These are phyloP conservation scores for Liriodendron chinense DNA, from an alignment of 164 flowering plant species.

Conservation along the genomic window DNA sequence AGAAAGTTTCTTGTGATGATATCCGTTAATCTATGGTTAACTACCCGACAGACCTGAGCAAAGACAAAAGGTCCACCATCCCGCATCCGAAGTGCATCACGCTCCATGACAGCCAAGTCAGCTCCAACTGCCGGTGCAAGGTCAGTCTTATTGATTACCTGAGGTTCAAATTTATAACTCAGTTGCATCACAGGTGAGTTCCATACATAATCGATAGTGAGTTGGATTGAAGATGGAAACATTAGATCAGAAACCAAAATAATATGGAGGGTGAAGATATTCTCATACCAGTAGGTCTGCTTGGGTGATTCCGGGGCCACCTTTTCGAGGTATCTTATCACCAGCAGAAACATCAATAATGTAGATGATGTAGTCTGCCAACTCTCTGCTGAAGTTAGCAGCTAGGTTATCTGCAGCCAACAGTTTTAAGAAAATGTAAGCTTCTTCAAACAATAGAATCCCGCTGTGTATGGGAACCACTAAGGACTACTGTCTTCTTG, in stretches of 20 bases:
- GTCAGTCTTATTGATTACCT: conserved; percentile 99
- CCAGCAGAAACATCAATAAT: conserved; percentile 96
- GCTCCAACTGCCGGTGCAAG: conserved; percentile 95
- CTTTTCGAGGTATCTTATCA: conserved; percentile 96
- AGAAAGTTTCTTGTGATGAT: background rate
- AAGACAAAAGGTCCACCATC: conserved; percentile 99
- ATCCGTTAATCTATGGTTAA: background rate
- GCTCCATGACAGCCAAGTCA: conserved; percentile 86
- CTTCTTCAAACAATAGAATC: background rate
- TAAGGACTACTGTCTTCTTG: too few species aligned
- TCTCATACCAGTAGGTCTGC: conserved; percentile 84
- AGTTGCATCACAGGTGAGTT: conserved; percentile 4
- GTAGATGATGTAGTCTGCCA: conserved; percentile 94
- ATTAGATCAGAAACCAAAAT: background rate
- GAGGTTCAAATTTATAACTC: conserved; percentile 1
- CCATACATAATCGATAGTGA: background rate
- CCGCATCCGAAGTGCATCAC: conserved; percentile 92
- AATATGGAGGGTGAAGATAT: background rate
- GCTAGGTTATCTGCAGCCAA: conserved; percentile 82
- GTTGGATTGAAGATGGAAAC: too few species aligned
- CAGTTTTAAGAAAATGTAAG: conserved; percentile 5
- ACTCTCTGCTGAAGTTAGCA: conserved; percentile 96
- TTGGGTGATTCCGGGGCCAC: conserved; percentile 98
- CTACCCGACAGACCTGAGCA: conserved; percentile 62
- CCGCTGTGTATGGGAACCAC: too few species aligned